These are phyloP conservation scores for Zygosaccharomyces pseudobailii DNA, from an alignment of 1,139 yeast species.

Conservation along the genomic window DNA sequence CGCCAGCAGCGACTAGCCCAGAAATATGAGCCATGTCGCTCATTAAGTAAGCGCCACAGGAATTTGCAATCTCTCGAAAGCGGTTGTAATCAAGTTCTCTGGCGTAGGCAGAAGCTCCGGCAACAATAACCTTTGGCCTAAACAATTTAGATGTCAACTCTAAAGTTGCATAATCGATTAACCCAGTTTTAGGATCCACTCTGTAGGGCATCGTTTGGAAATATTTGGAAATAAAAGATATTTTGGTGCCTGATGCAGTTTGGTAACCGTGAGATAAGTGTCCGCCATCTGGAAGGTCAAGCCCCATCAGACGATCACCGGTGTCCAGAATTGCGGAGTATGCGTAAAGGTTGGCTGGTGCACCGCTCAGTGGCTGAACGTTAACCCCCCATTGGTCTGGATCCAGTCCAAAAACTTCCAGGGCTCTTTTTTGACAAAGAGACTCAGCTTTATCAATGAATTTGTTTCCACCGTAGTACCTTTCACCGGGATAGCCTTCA, in stretches of 20 bases:
- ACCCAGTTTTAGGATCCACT: conserved; percentile 75
- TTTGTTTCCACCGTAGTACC: conserved; percentile 97
- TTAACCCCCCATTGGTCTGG: conserved; percentile 92
- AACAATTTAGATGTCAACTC: conserved; percentile 78
- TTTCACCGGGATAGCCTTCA: conserved; percentile 97
- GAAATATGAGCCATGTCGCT: conserved; percentile 97
- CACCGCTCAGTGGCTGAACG: conserved; percentile 90
- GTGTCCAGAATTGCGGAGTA: conserved; percentile 88
- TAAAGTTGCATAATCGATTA: conserved; percentile 86
- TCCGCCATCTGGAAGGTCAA: conserved; percentile 96
- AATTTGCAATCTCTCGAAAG: conserved; percentile 85
- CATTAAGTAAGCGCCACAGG: conserved; percentile 86
- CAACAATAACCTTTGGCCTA: conserved; percentile 92
- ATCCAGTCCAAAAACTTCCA: conserved; percentile 73
- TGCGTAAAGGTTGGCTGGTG: conserved; percentile 93
- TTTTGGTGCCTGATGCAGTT: conserved; percentile 72
- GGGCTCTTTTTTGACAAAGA: conserved; percentile 86
- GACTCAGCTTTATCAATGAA: conserved; percentile 87
- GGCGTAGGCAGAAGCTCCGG: conserved; percentile 96
- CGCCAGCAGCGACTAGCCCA: conserved; percentile 90
- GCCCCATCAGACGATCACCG: conserved; percentile 93
- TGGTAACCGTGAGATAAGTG: conserved; percentile 96
- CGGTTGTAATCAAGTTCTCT: conserved; percentile 86
- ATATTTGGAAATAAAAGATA: conserved; percentile 85
- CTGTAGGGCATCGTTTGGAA: conserved; percentile 97